These are phyloP conservation scores for Penicillium arizonense DNA, from an alignment of 495 filamentous ascomycete genomes.

Conservation along the genomic window DNA sequence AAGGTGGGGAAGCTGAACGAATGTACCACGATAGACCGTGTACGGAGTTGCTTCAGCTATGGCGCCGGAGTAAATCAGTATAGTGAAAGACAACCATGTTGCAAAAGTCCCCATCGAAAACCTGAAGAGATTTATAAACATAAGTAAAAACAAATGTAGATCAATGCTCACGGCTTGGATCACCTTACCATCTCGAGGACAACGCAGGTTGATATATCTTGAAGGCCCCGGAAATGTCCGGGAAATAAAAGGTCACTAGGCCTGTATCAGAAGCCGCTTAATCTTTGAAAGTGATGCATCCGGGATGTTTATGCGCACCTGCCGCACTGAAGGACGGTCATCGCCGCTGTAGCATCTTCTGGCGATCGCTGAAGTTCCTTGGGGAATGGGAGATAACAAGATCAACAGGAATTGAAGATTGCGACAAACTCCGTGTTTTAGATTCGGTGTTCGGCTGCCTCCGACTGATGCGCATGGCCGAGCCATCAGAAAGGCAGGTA, in stretches of 20 bases:
- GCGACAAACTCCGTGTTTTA: neutral
- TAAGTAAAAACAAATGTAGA: constrained; percentile 6
- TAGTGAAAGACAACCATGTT: constrained; percentile 7
- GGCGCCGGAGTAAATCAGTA: constrained; percentile 6
- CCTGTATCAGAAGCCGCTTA: neutral
- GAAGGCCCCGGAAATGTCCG: neutral
- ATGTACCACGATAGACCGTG: constrained; percentile 46
- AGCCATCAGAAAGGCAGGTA: constrained; percentile 1
- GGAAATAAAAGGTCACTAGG: constrained; percentile 1
- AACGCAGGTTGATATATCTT: constrained; percentile 13
- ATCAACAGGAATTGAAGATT: constrained; percentile 8
- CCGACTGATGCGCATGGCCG: constrained; percentile 6
- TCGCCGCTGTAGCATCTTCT: constrained; percentile 2
- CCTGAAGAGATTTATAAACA: constrained; percentile 8
- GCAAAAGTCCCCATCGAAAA: constrained; percentile 1
- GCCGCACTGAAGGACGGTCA: constrained; percentile 7
- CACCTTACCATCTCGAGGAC: constrained; percentile 1
- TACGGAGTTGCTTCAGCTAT: constrained; percentile 17
- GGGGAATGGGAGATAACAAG: neutral
- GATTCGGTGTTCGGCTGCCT: constrained; percentile 22
- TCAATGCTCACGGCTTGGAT: constrained; percentile 4
- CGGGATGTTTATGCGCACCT: neutral
- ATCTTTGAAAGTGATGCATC: constrained; percentile 3
- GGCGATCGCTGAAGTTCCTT: neutral
- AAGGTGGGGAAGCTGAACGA: constrained; percentile 40